These are phyloP conservation scores for Ophiostoma piceae DNA, from an alignment of 2,329 filamentous ascomycete species.

Conservation along the genomic window DNA sequence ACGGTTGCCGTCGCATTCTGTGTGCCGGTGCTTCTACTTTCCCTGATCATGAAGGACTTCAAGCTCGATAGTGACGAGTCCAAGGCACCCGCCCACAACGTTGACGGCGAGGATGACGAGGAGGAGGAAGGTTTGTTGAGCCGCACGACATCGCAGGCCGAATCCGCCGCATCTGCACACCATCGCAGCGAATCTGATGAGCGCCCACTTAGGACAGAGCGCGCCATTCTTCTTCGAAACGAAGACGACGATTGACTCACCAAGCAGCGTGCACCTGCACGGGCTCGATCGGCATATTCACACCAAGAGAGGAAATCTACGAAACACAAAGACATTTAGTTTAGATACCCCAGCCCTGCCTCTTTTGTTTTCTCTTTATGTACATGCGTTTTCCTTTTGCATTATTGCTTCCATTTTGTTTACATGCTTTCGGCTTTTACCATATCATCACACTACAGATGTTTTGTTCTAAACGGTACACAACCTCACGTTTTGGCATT, in stretches of 20 bases:
- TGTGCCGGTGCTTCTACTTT: slow-evolving; percentile 52
- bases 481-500: not conserved
- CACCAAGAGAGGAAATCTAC: slow-evolving; percentile 1
- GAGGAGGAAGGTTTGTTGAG: slow-evolving; percentile 18
- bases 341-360: slow-evolving; percentile 5
- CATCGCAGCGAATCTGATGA: not conserved
- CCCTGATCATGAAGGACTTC: slow-evolving; percentile 42
- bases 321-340: not conserved
- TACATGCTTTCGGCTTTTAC: not conserved
- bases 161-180: not conserved
- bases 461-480: not conserved
- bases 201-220: slow-evolving; percentile 15
- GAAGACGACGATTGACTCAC: slow-evolving; percentile 10
- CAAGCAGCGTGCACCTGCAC: not conserved
- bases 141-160: not conserved
- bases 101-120: not conserved
- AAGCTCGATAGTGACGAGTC: slow-evolving; percentile 41
- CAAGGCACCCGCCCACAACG: not conserved
- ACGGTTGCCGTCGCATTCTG: slow-evolving; percentile 38
- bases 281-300: not conserved
- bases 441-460: not conserved
- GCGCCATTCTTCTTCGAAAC: slow-evolving; percentile 15
- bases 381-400: not conserved
- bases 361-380: not conserved
- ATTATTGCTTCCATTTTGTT: not conserved